These are phyloP conservation scores for Tuber melanosporum DNA, from an alignment of 495 filamentous ascomycete genomes.

Conservation along the genomic window DNA sequence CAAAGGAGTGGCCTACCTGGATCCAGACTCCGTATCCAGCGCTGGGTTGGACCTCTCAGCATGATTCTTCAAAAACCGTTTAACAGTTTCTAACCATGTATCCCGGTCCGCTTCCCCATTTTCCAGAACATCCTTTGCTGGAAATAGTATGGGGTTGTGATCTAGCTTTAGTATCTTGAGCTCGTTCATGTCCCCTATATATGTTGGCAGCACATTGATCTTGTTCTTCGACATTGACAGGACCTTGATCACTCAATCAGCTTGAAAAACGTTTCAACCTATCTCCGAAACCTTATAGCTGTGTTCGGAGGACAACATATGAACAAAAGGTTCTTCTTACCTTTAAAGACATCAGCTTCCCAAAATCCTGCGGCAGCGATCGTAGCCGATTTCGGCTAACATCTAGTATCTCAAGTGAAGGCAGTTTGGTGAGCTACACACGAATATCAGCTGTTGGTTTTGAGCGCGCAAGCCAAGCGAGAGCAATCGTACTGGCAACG, in stretches of 20 bases:
- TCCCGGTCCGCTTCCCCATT: slow-evolving; percentile 32
- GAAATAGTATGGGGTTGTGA: slow-evolving; percentile 72
- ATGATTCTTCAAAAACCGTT: slow-evolving; percentile 64
- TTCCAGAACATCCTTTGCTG: slow-evolving; percentile 55
- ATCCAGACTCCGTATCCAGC: slow-evolving; percentile 56
- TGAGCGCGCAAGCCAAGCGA: slow-evolving; percentile 8
- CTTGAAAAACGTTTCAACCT: slow-evolving; percentile 9
- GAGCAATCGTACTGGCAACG: slow-evolving; percentile 60
- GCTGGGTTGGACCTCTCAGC: slow-evolving; percentile 50
- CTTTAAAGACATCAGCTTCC: slow-evolving; percentile 56
- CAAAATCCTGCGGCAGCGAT: slow-evolving; percentile 69
- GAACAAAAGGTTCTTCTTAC: slow-evolving; percentile 41
- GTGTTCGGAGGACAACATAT: neutral
- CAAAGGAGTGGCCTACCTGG: slow-evolving; percentile 50
- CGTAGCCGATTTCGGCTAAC: slow-evolving; percentile 77
- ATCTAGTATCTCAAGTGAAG: slow-evolving; percentile 85
- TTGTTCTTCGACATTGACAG: slow-evolving; percentile 76
- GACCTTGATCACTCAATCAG: slow-evolving; percentile 47
- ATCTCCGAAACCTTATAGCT: slow-evolving; percentile 5
- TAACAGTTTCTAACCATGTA: slow-evolving; percentile 52
- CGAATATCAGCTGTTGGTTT: slow-evolving; percentile 31
- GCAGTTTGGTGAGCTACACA: slow-evolving; percentile 56
- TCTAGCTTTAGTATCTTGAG: slow-evolving; percentile 80
- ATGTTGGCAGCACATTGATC: slow-evolving; percentile 73
- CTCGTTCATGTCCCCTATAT: slow-evolving; percentile 79